A percentile compares a stretch with the other conserved stretches of the same genome.
These are phyloP conservation scores for Ambrosia hybrid DNA, from an alignment of 140 eudicot species.

Conservation along the genomic window DNA sequence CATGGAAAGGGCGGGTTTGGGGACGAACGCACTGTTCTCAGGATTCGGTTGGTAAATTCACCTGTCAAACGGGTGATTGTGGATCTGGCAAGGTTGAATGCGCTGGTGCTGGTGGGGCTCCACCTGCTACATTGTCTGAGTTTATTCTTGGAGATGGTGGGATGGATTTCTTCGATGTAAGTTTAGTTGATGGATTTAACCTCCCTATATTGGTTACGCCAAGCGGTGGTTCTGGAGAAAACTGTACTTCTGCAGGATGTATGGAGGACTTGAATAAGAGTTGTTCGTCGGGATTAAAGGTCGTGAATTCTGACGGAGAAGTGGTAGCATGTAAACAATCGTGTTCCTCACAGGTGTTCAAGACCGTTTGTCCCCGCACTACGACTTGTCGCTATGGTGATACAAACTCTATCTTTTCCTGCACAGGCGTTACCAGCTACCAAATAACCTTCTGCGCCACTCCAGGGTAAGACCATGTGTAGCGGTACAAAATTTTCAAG, in stretches of 20 bases:
- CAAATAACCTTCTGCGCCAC: conserved; percentile 54
- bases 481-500: no score
- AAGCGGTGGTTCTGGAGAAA: conserved; percentile 41
- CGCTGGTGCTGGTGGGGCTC: conserved; percentile 41
- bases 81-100: conserved; percentile 56
- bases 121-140: conserved; percentile 58
- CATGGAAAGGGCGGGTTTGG: conserved; percentile 60
- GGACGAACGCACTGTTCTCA: conserved; percentile 54
- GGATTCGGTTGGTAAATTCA: conserved; percentile 49
- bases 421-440: conserved; percentile 47
- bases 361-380: conserved; percentile 56
- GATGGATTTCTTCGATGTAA: conserved; percentile 54
- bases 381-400: conserved; percentile 58
- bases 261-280: conserved; percentile 48
- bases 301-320: conserved; percentile 34
- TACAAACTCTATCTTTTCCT: conserved; percentile 45
- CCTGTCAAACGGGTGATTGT: conserved; percentile 61
- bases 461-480: no score
- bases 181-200: conserved; percentile 60
- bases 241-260: conserved; percentile 54
- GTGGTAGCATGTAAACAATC: conserved; percentile 61
- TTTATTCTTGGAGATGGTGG: conserved; percentile 50
- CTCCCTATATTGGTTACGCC: conserved; percentile 61
- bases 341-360: conserved; percentile 44
- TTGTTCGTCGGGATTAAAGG: conserved; percentile 57